Percentiles rank a stretch among this genome's conserved stretches.
Conservation (phyloP, 2,329 filamentous ascomycete species). For the Botrytis pseudocinerea region DNA sequence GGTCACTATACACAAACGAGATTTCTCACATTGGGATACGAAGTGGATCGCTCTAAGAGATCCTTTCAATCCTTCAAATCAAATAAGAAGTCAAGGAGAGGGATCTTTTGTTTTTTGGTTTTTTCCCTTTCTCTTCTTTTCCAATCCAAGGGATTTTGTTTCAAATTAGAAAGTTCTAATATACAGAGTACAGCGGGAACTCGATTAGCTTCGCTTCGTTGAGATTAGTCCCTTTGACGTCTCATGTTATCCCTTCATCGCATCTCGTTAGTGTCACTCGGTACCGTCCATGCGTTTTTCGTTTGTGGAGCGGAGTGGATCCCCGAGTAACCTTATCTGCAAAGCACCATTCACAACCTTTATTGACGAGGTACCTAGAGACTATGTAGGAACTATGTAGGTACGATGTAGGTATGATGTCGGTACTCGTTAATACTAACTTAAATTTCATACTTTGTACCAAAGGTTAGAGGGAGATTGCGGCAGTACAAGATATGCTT, state of each 20-base stretch:
- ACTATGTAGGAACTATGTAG: not conserved
- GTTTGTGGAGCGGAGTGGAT: conserved; percentile 3
- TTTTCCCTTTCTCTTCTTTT: not conserved
- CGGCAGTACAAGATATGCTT: not conserved
- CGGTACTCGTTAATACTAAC: not conserved
- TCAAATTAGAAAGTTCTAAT: not conserved
- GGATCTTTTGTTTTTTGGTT: not conserved
- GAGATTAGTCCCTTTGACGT: not conserved
- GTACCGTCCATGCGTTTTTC: conserved; percentile 8
- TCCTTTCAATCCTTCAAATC: not conserved
- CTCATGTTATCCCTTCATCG: conserved; percentile 9
- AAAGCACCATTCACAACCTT: not conserved
- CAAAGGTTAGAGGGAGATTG: not conserved
- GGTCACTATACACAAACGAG: not conserved
- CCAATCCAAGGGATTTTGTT: not conserved
- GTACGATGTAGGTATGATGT: not conserved
- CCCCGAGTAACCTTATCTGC: not conserved
- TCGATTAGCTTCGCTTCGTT: not conserved
- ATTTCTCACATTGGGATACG: not conserved
- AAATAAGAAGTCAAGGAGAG: not conserved
- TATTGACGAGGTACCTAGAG: not conserved
- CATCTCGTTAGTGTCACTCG: conserved; percentile 1
- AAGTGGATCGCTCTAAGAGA: not conserved
- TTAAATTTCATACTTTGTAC: not conserved
- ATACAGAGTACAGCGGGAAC: not conserved